Percentiles rank a stretch among this genome's conserved stretches.
These are phyloP conservation scores for Eimeria tenella DNA, from an alignment of 169 alveolate species.

Conservation along the genomic window DNA sequence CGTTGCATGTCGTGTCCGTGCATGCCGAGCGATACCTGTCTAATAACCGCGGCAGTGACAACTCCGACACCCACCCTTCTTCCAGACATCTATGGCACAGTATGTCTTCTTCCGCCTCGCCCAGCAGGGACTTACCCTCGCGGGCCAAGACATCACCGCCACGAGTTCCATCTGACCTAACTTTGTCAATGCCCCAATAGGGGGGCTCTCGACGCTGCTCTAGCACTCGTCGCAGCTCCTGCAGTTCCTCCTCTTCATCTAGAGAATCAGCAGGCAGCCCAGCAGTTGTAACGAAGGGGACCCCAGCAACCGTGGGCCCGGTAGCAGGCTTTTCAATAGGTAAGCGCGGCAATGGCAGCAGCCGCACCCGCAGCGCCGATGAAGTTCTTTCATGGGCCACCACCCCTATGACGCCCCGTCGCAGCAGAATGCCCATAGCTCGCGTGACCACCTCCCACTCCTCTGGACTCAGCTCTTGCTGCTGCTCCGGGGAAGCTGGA, in stretches of 20 bases:
- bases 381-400: background rate
- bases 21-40: background rate
- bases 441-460: constrained; percentile 29
- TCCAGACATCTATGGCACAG: background rate
- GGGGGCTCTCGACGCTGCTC: background rate
- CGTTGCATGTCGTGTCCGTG: constrained; percentile 18
- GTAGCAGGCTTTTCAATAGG: background rate
- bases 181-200: background rate
- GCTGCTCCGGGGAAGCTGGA: background rate
- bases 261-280: background rate
- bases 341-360: background rate
- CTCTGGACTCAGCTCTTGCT: background rate
- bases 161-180: background rate
- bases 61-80: constrained; percentile 25
- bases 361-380: background rate
- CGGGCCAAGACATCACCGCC: background rate
- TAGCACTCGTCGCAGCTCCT: constrained; percentile 36
- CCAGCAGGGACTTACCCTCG: background rate
- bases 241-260: constrained; percentile 6
- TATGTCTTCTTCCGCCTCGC: background rate
- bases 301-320: background rate
- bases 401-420: constrained; percentile 28
- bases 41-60: background rate
- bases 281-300: background rate
- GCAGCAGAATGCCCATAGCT: constrained; percentile 1